Percentiles rank a stretch among this genome's conserved stretches.
Evolutionary conservation across 495 filamentous ascomycete species (phyloP).

Genomic region (Hypoxylon subgilvum): DNA sequence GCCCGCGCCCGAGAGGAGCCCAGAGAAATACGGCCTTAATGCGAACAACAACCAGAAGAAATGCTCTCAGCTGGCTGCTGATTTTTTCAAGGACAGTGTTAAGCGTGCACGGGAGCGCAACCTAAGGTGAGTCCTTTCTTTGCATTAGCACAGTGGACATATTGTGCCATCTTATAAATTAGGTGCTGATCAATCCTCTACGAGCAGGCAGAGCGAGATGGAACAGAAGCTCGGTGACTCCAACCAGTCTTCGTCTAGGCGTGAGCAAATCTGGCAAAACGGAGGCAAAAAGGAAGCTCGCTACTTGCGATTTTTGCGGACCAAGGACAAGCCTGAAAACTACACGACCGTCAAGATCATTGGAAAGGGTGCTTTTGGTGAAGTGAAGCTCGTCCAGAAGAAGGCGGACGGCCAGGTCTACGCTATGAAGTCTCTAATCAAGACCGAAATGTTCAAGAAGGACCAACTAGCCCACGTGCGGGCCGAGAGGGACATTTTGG

Average conservation of each 20-base stretch:
- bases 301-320: constrained; percentile 92
- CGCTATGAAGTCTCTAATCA: constrained; percentile 96
- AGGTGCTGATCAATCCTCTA: background rate
- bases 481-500: constrained; percentile 94
- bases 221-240: constrained; percentile 80
- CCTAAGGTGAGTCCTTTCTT: constrained; percentile 65
- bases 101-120: constrained; percentile 90
- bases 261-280: constrained; percentile 76
- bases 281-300: constrained; percentile 83
- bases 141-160: background rate
- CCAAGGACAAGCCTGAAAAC: constrained; percentile 87
- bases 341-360: constrained; percentile 97
- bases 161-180: background rate
- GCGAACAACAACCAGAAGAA: constrained; percentile 75
- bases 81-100: constrained; percentile 96
- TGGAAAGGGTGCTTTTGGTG: constrained; percentile 97
- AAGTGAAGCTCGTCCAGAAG: constrained; percentile 94
- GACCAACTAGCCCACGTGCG: constrained; percentile 99
- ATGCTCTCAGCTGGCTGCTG: constrained; percentile 75
- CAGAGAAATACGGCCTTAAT: constrained; percentile 71
- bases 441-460: constrained; percentile 99
- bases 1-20: constrained; percentile 70
- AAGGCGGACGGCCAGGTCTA: constrained; percentile 97
- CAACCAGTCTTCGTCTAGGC: constrained; percentile 72
- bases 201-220: constrained; percentile 80